Base-by-base conservation (phyloP, 2,329 filamentous ascomycete species). In the Anthostomella pinea region DNA sequence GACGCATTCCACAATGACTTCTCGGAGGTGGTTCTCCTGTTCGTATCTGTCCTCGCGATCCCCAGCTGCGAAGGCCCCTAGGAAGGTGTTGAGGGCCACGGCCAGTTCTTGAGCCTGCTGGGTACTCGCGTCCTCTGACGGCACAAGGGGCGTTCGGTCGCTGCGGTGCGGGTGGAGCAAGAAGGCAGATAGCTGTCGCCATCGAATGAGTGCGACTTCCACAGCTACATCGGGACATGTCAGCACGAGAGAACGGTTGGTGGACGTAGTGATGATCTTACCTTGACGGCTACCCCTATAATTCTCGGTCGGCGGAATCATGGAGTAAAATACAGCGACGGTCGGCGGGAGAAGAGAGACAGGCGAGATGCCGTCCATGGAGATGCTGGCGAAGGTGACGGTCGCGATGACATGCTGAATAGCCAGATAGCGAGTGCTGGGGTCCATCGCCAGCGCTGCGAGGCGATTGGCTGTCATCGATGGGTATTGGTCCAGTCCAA, bases 101-200 rank as follows among this genome's bases (percentile, higher is more conserved):
- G 60, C 56, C 4, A 71, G 51, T 8, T 49, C 38, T 1, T 48
- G 39, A 2, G 63, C 63, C 37, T 63, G 57, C 3, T 52, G 52
- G 2, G 55, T 51, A 28, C 58, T 48, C 7, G 51, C 45, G 10
- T 57, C 47, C 8, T 59, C 50, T 5, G 50, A 48, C 0, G 57
- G 53, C 0, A 48, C 46, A 6, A 70, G 52, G 2, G 64, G 45
- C 2, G 59, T 63, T 5, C 65, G 56, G 31, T 64, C 57, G 37
- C 52, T 59, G 19, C 63, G 63, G 15, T 37, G 45, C 0, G 65
- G 58, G 36, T 68, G 63, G 10, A 70, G 60, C 8, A 72, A 53
- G 38, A 67, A 67, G 9, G 62, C 59, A 4, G 67, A 64, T 9
- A 70, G 52, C n/a, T 52, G 58, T 20, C 66, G 64, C 68, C 68